These are phyloP conservation scores for Aeschynomene evenia DNA, from an alignment of 306 rosid genomes.

Conservation along the genomic window DNA sequence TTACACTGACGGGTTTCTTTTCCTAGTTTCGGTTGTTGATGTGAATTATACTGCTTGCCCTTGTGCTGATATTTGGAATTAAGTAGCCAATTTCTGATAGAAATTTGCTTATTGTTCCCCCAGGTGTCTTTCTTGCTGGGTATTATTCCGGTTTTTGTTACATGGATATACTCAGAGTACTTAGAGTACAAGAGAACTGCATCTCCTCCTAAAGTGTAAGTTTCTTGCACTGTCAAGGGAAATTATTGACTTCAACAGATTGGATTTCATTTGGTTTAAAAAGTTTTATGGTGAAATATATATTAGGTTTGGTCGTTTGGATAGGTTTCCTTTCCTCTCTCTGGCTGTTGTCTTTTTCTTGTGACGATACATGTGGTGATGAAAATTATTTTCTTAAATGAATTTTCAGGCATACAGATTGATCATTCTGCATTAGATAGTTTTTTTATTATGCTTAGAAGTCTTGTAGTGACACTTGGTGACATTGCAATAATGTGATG, in stretches of 20 bases:
- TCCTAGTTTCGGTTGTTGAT: background rate
- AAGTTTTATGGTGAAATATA: slow-evolving; percentile 2
- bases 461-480: slow-evolving; percentile 17
- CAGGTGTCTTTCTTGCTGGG: slow-evolving; percentile 95
- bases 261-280: slow-evolving; percentile 5
- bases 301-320: slow-evolving; percentile 5
- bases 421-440: background rate
- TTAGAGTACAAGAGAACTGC: slow-evolving; percentile 71
- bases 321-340: slow-evolving; percentile 20
- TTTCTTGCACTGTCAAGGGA: slow-evolving; percentile 20
- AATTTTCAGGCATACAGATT: slow-evolving; percentile 10
- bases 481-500: slow-evolving; percentile 1
- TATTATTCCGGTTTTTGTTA: slow-evolving; percentile 75
- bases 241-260: slow-evolving; percentile 16
- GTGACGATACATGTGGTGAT: slow-evolving; percentile 10
- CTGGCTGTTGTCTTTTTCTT: slow-evolving; percentile 22
- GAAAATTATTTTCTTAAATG: background rate
- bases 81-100: slow-evolving; percentile 25
- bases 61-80: slow-evolving; percentile 18
- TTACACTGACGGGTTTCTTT: slow-evolving; percentile 19
- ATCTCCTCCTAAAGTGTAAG: slow-evolving; percentile 81
- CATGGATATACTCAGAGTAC: slow-evolving; percentile 96
- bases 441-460: slow-evolving; percentile 1
- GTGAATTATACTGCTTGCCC: background rate
- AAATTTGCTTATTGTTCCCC: slow-evolving; percentile 32